These are phyloP conservation scores for Xylariaceae sp. DNA, from an alignment of 2,329 filamentous ascomycete species.

Conservation along the genomic window DNA sequence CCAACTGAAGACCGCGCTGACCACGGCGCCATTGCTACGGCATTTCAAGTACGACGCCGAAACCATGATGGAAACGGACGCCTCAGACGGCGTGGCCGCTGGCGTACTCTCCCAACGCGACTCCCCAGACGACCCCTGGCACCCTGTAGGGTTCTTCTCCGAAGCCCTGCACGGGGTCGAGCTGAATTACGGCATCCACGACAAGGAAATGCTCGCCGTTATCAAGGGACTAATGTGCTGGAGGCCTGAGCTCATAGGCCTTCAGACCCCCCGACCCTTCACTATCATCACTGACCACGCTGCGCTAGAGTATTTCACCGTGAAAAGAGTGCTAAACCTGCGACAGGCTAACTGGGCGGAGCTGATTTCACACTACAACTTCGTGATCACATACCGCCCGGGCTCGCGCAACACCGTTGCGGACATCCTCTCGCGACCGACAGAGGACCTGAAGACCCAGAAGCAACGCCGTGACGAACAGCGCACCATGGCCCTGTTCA, in stretches of 20 bases:
- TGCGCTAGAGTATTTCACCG: neutral
- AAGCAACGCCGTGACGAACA: neutral
- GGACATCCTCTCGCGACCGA: neutral
- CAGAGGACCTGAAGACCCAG: neutral
- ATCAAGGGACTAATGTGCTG: neutral
- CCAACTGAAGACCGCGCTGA: neutral
- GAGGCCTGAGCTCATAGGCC: neutral
- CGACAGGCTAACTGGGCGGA: slow-evolving; percentile 2
- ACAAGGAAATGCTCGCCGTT: slow-evolving; percentile 5
- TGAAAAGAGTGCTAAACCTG: neutral
- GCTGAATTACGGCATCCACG: slow-evolving; percentile 2
- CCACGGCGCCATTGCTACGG: neutral
- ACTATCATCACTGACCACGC: neutral
- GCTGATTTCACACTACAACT: neutral
- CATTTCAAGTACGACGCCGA: neutral
- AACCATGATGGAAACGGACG: neutral
- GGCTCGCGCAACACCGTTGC: neutral
- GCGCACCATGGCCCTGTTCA: neutral
- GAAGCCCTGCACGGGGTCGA: neutral
- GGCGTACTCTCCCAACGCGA: neutral
- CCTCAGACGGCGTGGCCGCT: neutral
- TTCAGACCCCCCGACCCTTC: neutral
- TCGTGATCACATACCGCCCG: neutral
- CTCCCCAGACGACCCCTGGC: neutral
- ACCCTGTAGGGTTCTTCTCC: neutral